phyloP scores from a whole-genome alignment of 495 filamentous ascomycete genomes.

The Cercophora samala region DNA sequence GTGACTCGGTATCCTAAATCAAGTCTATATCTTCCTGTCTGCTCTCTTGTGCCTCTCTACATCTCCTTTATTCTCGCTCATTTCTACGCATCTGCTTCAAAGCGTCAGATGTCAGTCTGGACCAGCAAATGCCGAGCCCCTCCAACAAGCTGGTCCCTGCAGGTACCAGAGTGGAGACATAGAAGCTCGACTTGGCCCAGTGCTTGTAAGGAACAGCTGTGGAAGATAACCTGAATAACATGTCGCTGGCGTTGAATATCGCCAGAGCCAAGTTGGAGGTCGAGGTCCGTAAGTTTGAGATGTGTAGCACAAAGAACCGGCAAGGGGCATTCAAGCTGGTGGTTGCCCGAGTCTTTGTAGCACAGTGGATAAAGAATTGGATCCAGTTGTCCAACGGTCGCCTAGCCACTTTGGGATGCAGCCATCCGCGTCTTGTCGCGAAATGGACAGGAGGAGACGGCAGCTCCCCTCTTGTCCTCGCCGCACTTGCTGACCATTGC shows the following conservation, averaged over 20 bases:
- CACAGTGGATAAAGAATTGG: background rate
- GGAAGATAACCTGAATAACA: background rate
- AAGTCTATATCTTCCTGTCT: background rate
- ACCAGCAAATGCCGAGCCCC: background rate
- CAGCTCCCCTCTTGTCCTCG: background rate
- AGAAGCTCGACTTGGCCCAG: background rate
- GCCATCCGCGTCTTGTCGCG: constrained; percentile 10
- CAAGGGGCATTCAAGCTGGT: background rate
- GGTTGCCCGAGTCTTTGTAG: background rate
- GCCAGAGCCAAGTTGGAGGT: background rate
- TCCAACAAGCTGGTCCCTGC: background rate
- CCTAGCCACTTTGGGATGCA: constrained; percentile 11
- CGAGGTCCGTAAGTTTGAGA: background rate
- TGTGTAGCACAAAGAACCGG: background rate
- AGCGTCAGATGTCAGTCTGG: background rate
- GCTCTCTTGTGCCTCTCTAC: background rate
- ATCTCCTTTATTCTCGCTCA: background rate
- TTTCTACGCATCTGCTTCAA: background rate
- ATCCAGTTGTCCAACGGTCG: constrained; percentile 1
- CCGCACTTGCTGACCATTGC: constrained; percentile 2
- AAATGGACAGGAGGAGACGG: background rate
- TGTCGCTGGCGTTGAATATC: background rate
- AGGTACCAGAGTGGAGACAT: background rate
- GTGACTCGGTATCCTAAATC: background rate
- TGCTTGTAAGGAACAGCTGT: background rate